These are phyloP conservation scores for Pterocarpus santalinus DNA, from an alignment of 306 rosid species.

Conservation along the genomic window DNA sequence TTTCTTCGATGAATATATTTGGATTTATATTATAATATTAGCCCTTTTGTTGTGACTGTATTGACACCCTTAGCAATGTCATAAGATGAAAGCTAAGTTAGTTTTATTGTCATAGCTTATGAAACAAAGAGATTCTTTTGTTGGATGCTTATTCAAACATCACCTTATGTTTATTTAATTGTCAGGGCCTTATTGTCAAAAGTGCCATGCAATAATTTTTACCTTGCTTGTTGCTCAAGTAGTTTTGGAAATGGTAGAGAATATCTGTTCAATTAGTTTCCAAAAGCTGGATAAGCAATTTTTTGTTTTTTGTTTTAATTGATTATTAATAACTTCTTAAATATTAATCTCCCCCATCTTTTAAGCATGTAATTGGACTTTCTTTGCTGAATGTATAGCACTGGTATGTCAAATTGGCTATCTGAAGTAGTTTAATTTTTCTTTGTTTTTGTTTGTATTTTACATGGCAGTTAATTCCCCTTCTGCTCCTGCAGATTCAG, in stretches of 20 bases:
- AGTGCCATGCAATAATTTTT: not conserved
- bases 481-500: not conserved
- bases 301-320: not conserved
- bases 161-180: slow-evolving; percentile 10
- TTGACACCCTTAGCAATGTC: not conserved
- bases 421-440: slow-evolving; percentile 2
- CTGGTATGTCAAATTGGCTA: not conserved
- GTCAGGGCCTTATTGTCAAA: not conserved
- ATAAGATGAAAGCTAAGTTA: slow-evolving; percentile 30
- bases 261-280: not conserved
- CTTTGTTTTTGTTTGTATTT: not conserved
- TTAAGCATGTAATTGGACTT: slow-evolving; percentile 7
- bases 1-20: slow-evolving; percentile 5
- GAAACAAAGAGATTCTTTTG: slow-evolving; percentile 7
- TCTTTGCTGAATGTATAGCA: slow-evolving; percentile 2
- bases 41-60: not conserved
- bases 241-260: slow-evolving; percentile 23
- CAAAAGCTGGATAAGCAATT: too few relatives aligned
- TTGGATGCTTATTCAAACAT: not conserved
- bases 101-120: slow-evolving; percentile 24
- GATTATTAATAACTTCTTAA: not conserved
- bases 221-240: not conserved
- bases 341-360: slow-evolving; percentile 12
- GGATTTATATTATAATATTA: not conserved
- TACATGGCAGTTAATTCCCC: slow-evolving; percentile 24